A percentile compares a stretch with the other conserved stretches of the same genome.
phyloP scores from a whole-genome alignment of 306 rosid genomes.

The Prunus salicina region DNA sequence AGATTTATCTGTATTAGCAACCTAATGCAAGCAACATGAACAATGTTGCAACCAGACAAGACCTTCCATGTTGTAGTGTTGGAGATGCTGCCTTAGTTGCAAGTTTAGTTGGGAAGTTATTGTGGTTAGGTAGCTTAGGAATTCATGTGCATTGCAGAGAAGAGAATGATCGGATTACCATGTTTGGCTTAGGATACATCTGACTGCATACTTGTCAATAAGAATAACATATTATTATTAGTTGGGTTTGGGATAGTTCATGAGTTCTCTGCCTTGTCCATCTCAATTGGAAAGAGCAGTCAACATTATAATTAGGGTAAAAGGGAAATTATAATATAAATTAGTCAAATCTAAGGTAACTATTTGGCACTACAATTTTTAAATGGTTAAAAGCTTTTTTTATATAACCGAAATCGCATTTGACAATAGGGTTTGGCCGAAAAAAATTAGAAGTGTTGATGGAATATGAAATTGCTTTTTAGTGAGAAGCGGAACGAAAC shows the following conservation, averaged over 20 bases:
- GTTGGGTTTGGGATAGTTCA: not conserved
- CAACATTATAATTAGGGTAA: not conserved
- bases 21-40: not conserved
- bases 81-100: not conserved
- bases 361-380: too few species aligned
- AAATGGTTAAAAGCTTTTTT: too few species aligned
- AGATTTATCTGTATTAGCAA: not conserved
- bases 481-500: too few species aligned
- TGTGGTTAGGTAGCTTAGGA: not conserved
- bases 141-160: not conserved
- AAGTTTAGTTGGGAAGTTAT: not conserved
- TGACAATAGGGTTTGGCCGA: too few species aligned
- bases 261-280: not conserved
- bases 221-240: not conserved
- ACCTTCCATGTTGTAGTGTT: not conserved
- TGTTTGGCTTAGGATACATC: too few species aligned
- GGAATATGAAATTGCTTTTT: too few species aligned
- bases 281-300: not conserved
- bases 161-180: too few species aligned
- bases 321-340: too few species aligned
- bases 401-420: fast-evolving
- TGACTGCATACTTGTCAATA: not conserved
- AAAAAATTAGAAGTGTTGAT: too few species aligned
- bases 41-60: not conserved
- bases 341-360: too few species aligned